phyloP scores from a whole-genome alignment of 805 yeast genomes.

The Kuraishia ogatae region DNA sequence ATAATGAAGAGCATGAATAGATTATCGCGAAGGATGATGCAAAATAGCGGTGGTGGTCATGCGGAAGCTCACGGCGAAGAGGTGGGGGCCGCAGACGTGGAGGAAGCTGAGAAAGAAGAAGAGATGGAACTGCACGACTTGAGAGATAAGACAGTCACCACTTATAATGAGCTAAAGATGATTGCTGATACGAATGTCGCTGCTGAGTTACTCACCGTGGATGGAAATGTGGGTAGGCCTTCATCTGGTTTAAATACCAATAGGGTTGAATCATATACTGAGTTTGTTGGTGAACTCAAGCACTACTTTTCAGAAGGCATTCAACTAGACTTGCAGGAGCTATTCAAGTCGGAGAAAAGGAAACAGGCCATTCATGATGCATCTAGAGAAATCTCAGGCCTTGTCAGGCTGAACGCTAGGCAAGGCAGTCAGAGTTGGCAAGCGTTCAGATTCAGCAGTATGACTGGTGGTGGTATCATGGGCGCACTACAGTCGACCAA shows the following conservation, averaged over 20 bases:
- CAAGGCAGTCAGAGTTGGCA: slow-evolving; percentile 43
- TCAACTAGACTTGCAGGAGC: slow-evolving; percentile 16
- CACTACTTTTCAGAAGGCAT: slow-evolving; percentile 8
- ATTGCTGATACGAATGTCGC: slow-evolving; percentile 17
- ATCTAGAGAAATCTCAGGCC: slow-evolving; percentile 31
- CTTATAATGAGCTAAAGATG: slow-evolving; percentile 40
- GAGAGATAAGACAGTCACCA: slow-evolving; percentile 34
- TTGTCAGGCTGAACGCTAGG: slow-evolving; percentile 45
- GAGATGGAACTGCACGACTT: slow-evolving; percentile 45
- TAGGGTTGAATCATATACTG: slow-evolving; percentile 10
- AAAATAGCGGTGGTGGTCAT: slow-evolving; percentile 29
- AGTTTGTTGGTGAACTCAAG: slow-evolving; percentile 13
- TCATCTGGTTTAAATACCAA: slow-evolving; percentile 17
- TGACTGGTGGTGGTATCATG: not conserved
- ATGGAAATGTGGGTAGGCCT: slow-evolving; percentile 9
- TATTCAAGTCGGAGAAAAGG: slow-evolving; percentile 14
- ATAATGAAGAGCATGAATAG: slow-evolving; percentile 85
- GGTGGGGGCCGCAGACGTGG: slow-evolving; percentile 11
- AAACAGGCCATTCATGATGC: slow-evolving; percentile 30
- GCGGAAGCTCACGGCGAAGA: slow-evolving; percentile 24
- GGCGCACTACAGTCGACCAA: not conserved
- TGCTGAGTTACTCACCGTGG: slow-evolving; percentile 12
- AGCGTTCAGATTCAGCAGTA: slow-evolving; percentile 9
- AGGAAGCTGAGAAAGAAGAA: slow-evolving; percentile 23
- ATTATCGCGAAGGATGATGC: slow-evolving; percentile 73